Base-by-base conservation (phyloP, 768 basidiomycete species). In the Lactarius deliciosus region DNA sequence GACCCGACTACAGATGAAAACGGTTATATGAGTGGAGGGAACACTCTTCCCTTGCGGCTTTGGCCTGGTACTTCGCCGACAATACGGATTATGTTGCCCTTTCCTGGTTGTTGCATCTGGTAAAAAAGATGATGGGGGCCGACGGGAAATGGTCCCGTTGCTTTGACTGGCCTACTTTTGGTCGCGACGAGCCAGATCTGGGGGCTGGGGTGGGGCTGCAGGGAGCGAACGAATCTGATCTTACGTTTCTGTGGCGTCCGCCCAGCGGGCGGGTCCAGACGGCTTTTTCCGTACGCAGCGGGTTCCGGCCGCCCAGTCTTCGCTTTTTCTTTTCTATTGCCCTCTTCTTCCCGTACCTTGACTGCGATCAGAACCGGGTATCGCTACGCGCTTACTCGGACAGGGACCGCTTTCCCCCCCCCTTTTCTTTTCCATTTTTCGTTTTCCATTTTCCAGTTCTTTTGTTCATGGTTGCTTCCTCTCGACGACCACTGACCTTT, bases 281-380 rank as follows among this genome's bases (percentile, higher is more conserved):
- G 66, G 66, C 61, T 45, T 47, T 55, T 67, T 63, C 66, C 66
- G 62, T 53, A 32, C 43, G 36, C n/a, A 57, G 56, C 30, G 36
- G 55, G 47, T 34, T 66, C 61, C 58, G 57, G 61, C 61, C 65
- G 65, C 55, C 65, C 56, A 59, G 59, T 30, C n/a, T 54, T 65
- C 59, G 58, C 60, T 36, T 56, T 61, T 65, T 38, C 40, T 47
- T 22, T 64, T 38, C 55, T 56, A n/a, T 56, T 34, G 32, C 55
- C 32, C 22, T 54, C 56, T 41, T 55, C 57, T 63, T 67, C 62
- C 22, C 57, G 66, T 67, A 25, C 62, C 66, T 53, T 67, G 62
- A 38, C 61, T 67, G 62, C 66, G 66, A 63, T 67, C 66, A 66
- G 38, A 62, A 38, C 25, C 45, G 57, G 61, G 56, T 66, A 63